These are phyloP conservation scores for Verbena officinalis DNA, from an alignment of 257 asterid genomes.

Conservation along the genomic window DNA sequence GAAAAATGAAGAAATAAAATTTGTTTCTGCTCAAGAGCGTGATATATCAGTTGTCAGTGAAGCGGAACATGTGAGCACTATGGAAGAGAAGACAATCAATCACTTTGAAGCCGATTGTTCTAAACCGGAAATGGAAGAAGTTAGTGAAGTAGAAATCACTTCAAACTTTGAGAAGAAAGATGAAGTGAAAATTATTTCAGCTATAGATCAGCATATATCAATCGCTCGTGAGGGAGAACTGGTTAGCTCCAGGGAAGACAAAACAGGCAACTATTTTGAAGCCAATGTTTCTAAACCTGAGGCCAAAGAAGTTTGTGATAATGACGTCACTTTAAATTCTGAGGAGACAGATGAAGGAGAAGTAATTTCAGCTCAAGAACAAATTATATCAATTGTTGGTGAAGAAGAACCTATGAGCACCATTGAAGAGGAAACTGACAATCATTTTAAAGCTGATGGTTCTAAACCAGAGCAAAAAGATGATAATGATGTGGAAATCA, in stretches of 20 bases:
- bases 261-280: neutral
- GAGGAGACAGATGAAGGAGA: neutral
- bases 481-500: neutral
- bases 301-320: too few relatives aligned
- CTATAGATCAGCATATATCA: neutral
- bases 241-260: slow-evolving; percentile 3
- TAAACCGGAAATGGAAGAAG: too few relatives aligned
- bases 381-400: neutral
- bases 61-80: too few relatives aligned
- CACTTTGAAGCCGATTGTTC: too few relatives aligned
- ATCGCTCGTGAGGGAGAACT: slow-evolving; percentile 2
- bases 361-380: slow-evolving; percentile 25
- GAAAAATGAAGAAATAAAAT: too few relatives aligned
- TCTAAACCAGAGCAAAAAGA: slow-evolving; percentile 13
- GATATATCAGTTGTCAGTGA: too few relatives aligned
- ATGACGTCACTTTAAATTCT: too few relatives aligned
- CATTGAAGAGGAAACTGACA: slow-evolving; percentile 14
- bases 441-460: slow-evolving; percentile 12
- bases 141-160: too few relatives aligned
- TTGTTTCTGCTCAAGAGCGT: too few relatives aligned
- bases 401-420: neutral
- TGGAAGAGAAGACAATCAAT: too few relatives aligned
- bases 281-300: too few relatives aligned
- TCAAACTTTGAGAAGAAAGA: neutral
- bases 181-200: slow-evolving; percentile 21